Evolutionary conservation across 305 asterid genomes (phyloP).

Genomic region (Monarda citriodora): DNA sequence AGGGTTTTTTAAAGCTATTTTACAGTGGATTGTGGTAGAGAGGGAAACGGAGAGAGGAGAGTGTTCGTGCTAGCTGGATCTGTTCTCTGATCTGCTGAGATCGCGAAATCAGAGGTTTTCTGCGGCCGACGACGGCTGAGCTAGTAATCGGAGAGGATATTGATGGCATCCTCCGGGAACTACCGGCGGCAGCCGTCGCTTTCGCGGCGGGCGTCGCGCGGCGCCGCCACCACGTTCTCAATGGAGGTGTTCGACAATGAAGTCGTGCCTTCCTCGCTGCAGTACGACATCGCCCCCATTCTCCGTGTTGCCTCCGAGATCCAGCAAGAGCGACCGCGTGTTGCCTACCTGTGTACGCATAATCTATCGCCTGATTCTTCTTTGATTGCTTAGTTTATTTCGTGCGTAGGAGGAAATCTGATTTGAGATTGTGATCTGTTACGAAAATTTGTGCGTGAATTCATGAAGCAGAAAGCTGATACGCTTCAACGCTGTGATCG

Average conservation of each 20-base stretch:
- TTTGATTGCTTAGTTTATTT: background rate
- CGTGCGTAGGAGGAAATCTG: background rate
- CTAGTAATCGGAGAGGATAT: conserved; percentile 9
- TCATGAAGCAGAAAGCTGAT: background rate
- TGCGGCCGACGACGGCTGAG: background rate
- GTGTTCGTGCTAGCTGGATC: conserved; percentile 5
- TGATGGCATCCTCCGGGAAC: conserved; percentile 52
- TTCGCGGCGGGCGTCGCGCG: conserved; percentile 84
- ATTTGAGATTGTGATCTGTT: background rate
- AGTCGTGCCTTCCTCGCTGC: conserved; percentile 98
- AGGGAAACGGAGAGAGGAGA: background rate
- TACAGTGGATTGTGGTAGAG: conserved; percentile 8
- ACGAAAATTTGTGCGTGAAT: background rate
- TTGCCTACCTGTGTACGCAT: conserved; percentile 86
- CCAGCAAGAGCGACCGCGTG: conserved; percentile 91
- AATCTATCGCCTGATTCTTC: background rate
- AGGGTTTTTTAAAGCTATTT: conserved; percentile 3
- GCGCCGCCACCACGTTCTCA: conserved; percentile 88
- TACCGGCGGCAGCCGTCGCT: conserved; percentile 62
- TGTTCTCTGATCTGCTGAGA: background rate
- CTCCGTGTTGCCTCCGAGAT: conserved; percentile 95
- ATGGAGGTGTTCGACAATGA: conserved; percentile 98
- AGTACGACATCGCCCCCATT: conserved; percentile 80
- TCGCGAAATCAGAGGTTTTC: background rate
- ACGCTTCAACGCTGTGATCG: background rate